Evolutionary conservation across 306 rosid species (phyloP).

Genomic region (Begonia loranthoides): DNA sequence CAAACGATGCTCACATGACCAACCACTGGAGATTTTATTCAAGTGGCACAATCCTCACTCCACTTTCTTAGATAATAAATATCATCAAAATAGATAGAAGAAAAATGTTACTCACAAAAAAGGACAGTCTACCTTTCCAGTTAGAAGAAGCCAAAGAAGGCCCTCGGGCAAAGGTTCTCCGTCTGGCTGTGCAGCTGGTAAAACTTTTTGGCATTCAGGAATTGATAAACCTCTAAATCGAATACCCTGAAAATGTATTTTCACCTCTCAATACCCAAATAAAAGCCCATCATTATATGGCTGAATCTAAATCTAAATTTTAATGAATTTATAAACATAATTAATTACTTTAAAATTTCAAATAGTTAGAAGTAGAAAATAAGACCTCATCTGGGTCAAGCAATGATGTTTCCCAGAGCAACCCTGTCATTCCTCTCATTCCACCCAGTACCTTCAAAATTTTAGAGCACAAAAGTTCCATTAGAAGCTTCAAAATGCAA

Average conservation of each 20-base stretch:
- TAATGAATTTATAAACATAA: too few species aligned
- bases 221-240: constrained; percentile 82
- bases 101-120: background rate
- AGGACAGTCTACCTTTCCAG: constrained; percentile 57
- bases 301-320: too few species aligned
- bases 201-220: constrained; percentile 82
- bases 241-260: constrained; percentile 56
- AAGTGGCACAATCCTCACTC: too few species aligned
- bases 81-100: too few species aligned
- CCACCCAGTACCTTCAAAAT: constrained; percentile 80
- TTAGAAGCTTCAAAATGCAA: constrained; percentile 3
- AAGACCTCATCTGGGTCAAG: constrained; percentile 96
- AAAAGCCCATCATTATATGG: too few species aligned
- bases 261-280: constrained; percentile 4
- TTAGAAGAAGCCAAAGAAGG: constrained; percentile 83
- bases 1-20: too few species aligned
- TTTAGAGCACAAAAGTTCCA: constrained; percentile 12
- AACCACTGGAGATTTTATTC: too few species aligned
- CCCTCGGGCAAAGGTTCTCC: constrained; percentile 99
- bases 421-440: constrained; percentile 98
- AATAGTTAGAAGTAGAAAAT: constrained; percentile 9
- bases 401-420: constrained; percentile 88
- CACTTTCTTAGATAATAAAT: too few species aligned
- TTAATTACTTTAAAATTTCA: constrained; percentile 1
- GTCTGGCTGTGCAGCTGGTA: constrained; percentile 76